Base-by-base conservation (phyloP, 306 rosid genomes). In the Citrullus amarus region DNA sequence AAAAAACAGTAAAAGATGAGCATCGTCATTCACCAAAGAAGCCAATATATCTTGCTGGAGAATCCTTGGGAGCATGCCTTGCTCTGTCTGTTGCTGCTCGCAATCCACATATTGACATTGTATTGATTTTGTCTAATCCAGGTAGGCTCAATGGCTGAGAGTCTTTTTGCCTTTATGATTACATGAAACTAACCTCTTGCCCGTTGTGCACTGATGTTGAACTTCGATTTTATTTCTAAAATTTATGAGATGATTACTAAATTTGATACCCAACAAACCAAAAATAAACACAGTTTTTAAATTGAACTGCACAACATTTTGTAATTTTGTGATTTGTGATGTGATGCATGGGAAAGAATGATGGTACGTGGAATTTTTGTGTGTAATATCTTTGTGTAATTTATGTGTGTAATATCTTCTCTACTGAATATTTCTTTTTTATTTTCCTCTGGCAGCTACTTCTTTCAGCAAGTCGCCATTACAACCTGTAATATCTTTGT, bases 41-140 rank as follows among this genome's bases (percentile, higher is more conserved):
- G 75, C 99, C 99, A 62, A 88, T 95, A 79, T 95, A 95, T 84
- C 90, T 95, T 53, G 87, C 88, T 25, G 97, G 97, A 83, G 96
- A 95, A 71, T 91, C 96, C 44, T 46, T 95, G 69, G 97, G 99
- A 81, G 97, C 88, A 55, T 92, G 97, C 83, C 89, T 95, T 48
- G 97, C 97, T 16, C 87, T 95, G 20, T 88, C 92, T 32, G 93
- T 91, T 81, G 97, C 96, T 10, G 97, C 99, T 65, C 84, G 76
- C 55, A 95, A 87, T 87, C 90, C 91, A 55, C 82, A 88, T 79
- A 86, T 91, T 39, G 99, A 95, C 87, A 91, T 95, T 80, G 90
- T 85, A 48, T 91, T 95, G 43, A 87, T 95, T 83, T 83, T 95
- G 81, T 91, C 91, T 6, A 95, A 95, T 84, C 89, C 99, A 82